Percentiles rank a stretch among this genome's conserved stretches.
Conservation (phyloP, 2,329 filamentous ascomycete genomes). For the Scedosporium boydii region DNA sequence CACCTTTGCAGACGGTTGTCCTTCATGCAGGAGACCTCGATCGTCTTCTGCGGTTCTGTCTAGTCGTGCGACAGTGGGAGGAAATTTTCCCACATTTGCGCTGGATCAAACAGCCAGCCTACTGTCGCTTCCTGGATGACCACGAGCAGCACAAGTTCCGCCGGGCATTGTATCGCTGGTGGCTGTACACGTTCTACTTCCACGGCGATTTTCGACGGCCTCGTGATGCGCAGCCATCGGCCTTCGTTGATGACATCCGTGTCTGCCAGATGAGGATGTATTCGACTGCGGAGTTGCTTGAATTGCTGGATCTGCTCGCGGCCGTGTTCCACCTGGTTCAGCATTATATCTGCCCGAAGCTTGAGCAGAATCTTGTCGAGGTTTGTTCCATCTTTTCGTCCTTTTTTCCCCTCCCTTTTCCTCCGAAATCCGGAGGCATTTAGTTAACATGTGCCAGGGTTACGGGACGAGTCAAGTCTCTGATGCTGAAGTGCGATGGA, state of each 20-base stretch:
- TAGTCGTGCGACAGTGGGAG: constrained; percentile 28
- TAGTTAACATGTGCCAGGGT: not conserved
- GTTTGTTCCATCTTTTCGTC: constrained; percentile 17
- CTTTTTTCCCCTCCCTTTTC: not conserved
- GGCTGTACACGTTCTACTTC: constrained; percentile 43
- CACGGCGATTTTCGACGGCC: constrained; percentile 28
- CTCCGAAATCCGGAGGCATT: not conserved
- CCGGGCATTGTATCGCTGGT: constrained; percentile 42
- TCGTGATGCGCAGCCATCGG: constrained; percentile 1
- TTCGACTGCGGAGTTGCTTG: constrained; percentile 32
- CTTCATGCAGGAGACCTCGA: constrained; percentile 23
- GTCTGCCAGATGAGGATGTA: constrained; percentile 33
- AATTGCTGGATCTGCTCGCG: constrained; percentile 34
- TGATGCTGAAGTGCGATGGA: constrained; percentile 15
- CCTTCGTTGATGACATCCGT: constrained; percentile 28
- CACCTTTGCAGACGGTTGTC: constrained; percentile 15
- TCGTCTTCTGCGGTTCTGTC: constrained; percentile 23
- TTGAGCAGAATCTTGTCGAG: constrained; percentile 25
- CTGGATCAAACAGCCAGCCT: constrained; percentile 35
- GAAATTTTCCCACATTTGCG: constrained; percentile 31
- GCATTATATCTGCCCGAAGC: constrained; percentile 35
- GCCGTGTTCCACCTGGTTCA: constrained; percentile 34
- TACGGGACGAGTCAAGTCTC: not conserved
- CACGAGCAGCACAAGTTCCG: constrained; percentile 38
- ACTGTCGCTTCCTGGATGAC: constrained; percentile 31